Conservation (phyloP, 495 filamentous ascomycete species). For the Aspergillus coremiiformis region DNA sequence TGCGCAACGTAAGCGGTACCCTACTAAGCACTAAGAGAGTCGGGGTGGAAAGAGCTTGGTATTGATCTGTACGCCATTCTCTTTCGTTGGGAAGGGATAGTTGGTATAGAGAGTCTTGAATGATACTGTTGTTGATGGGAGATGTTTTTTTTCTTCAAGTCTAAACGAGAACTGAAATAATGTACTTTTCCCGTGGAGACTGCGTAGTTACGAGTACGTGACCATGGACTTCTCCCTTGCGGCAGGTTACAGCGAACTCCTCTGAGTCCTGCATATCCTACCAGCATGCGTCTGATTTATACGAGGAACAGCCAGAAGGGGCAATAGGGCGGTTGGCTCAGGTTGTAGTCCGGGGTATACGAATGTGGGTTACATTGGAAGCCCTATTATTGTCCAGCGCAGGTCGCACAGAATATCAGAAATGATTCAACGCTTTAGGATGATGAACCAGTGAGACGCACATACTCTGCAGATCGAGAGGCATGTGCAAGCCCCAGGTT, state of each 20-base stretch:
- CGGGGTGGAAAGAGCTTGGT: no score
- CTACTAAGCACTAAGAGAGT: no score
- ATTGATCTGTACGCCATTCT: no score
- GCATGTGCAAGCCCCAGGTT: not conserved
- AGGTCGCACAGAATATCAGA: not conserved
- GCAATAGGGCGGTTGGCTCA: not conserved
- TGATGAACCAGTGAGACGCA: not conserved
- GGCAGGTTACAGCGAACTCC: not conserved
- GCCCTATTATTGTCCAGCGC: not conserved
- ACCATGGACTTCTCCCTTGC: not conserved
- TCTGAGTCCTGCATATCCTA: not conserved
- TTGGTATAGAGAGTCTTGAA: no score
- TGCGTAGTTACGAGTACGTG: no score
- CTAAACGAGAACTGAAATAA: no score
- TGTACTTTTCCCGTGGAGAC: no score
- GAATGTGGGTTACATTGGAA: not conserved
- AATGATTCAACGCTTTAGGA: no score
- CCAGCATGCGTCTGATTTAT: not conserved
- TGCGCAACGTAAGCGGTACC: no score
- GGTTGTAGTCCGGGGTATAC: not conserved
- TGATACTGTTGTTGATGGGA: no score
- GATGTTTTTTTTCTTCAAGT: no score
- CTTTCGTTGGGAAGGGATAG: no score
- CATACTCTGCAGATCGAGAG: not conserved
- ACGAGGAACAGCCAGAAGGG: not conserved